phyloP scores from a whole-genome alignment of 2,329 filamentous ascomycete species.

The Aspergillus flavus region DNA sequence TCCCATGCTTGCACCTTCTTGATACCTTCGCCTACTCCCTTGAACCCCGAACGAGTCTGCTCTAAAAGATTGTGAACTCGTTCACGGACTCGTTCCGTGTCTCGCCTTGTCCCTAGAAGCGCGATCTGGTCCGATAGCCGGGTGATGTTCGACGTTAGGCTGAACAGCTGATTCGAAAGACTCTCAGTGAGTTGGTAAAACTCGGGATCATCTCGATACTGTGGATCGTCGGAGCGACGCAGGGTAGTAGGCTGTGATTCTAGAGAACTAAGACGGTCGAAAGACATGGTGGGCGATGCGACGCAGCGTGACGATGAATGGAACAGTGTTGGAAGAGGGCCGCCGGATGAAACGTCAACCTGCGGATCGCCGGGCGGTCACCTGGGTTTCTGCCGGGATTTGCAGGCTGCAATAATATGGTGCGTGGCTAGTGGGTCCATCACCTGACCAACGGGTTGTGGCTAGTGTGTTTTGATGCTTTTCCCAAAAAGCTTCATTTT shows the following conservation, averaged over 20 bases:
- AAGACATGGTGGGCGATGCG: slow-evolving; percentile 68
- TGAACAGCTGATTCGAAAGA: slow-evolving; percentile 86
- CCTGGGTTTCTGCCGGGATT: slow-evolving; percentile 26
- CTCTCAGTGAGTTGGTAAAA: slow-evolving; percentile 82
- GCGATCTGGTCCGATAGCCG: slow-evolving; percentile 81
- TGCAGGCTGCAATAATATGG: slow-evolving; percentile 36
- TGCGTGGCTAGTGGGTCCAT: slow-evolving; percentile 18
- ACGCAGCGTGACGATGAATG: slow-evolving; percentile 7
- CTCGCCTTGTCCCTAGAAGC: slow-evolving; percentile 84
- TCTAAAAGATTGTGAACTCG: slow-evolving; percentile 85
- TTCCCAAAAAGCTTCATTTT: slow-evolving; percentile 31
- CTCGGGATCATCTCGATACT: slow-evolving; percentile 88
- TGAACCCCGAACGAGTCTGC: slow-evolving; percentile 83
- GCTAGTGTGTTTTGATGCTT: slow-evolving; percentile 40
- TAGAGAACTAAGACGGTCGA: slow-evolving; percentile 80
- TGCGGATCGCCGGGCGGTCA: slow-evolving; percentile 19
- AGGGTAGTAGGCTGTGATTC: slow-evolving; percentile 75
- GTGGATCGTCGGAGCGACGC: slow-evolving; percentile 68
- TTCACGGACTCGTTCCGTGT: slow-evolving; percentile 88
- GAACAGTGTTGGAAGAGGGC: slow-evolving; percentile 6
- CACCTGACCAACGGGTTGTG: slow-evolving; percentile 30
- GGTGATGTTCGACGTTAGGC: slow-evolving; percentile 83
- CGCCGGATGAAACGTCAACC: slow-evolving; percentile 5
- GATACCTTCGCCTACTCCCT: slow-evolving; percentile 87
- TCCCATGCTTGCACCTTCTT: slow-evolving; percentile 90